Evolutionary conservation across 177 flowering plant species (phyloP), one percentile per base, ranked within the genome.

Genomic region (Vitis hybrid): DNA sequence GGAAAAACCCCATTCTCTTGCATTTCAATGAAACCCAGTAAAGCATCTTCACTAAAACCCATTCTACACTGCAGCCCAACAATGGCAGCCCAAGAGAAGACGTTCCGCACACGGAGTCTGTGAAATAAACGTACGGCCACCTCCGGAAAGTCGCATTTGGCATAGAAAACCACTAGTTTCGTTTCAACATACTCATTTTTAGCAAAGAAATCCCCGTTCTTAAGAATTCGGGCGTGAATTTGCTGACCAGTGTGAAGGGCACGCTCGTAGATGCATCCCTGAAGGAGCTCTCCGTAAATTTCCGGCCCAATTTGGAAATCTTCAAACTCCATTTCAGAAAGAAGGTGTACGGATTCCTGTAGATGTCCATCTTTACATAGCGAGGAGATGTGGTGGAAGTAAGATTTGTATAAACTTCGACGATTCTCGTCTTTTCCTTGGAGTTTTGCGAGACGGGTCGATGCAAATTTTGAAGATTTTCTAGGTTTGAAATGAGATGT

Each of bases 61-160:
- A 77, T 60, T 65, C 89, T 82, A 78, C 89, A 83, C 54, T 75
- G 52, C 74, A 92, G 60, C 21, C 94, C 95, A 77, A 89, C 80
- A 59, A 90, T 76, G 18, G 92, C 92, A 64, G 92, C 87, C 92
- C 97, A 86, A 52, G 93, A 87, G 70, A 86, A 90, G 67, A 86
- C 85, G 70, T 85, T 92, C 67, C 74, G 78, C 19, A 60, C 67
- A 32, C 72, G 56, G 7, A 85, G 57, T 63, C 80, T 81, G 3
- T 19, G 2, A 75, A 88, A 90, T 75, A 86, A 73, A 14, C 71
- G 21, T 12, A 5, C 48, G 0, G 89, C 81, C 57, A 67, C 81
- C 5, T 75, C 74, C 15, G 45, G 54, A 72, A 56, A 62, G 63
- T 77, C 86, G 71, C 94, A 89, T 69, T 88, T 90, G 9, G 89